Evolutionary conservation across 352 stramenopile species (phyloP), one percentile per base, ranked within the genome.

Genomic region (Globisporangium mamillatum): DNA sequence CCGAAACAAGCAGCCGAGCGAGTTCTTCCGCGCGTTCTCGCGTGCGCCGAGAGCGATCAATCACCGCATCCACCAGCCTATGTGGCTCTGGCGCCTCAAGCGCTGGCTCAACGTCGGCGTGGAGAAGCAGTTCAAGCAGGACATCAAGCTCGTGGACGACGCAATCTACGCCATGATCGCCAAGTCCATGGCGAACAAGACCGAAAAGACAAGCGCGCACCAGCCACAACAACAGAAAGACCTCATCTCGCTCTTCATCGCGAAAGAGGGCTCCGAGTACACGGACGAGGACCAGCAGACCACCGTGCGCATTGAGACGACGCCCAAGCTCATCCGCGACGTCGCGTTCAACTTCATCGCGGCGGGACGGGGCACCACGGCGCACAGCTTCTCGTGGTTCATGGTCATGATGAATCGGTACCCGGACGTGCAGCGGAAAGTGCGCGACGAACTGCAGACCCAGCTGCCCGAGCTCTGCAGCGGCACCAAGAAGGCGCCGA

Each of bases 391-490:
- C 48, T 66, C 75, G 25, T 95, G 88, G 88, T 79, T 90, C 22
- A 60, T 96, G 46, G 82, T 91, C 53, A 89, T 93, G 78, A 68
- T 95, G 61, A 82, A 79, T n/a, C 80, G 79, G 9, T 71, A 89
- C 52, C 87, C 83, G 0, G 27, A 74, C 9, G 76, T 88, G 34
- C 61, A 80, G 58, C 10, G 54, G 22, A 77, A 72, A n/a, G 81
- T 92, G 27, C 75, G 78, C n/a, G 68, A 78, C 5, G 86, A 93
- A 60, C 63, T 92, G 4, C 56, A 66, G 18, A 53, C 44, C 3
- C 68, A 82, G 58, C 57, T 90, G 1, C 79, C 83, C 0, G 61
- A 74, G 9, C 72, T 89, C 59, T 72, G 73, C 58, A 44, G 22
- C 0, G 72, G 67, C 10, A 61, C 61, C 16, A 64, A 71, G 59